Percentiles rank a stretch among this genome's conserved stretches.
These are phyloP conservation scores for Chlorencoelia australis DNA, from an alignment of 2,329 filamentous ascomycete species.

Conservation along the genomic window DNA sequence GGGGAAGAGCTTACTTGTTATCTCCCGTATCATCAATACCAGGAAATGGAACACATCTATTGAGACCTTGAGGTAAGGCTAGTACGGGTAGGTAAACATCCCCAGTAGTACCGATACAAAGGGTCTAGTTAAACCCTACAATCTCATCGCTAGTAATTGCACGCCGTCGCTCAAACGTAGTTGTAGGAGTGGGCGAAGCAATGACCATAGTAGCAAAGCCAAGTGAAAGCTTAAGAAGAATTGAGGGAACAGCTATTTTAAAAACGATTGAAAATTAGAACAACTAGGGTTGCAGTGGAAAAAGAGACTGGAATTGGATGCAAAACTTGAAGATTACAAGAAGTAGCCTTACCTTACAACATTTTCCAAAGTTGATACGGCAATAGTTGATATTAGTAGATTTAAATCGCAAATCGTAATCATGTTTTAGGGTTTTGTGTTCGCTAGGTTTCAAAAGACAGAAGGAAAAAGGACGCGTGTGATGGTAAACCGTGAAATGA, in stretches of 20 bases:
- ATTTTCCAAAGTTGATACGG: no score
- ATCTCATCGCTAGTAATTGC: constrained; percentile 36
- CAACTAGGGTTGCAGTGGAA: no score
- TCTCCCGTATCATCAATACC: constrained; percentile 48
- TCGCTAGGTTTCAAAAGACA: no score
- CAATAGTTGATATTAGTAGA: no score
- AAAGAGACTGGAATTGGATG: no score
- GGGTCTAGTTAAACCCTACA: constrained; percentile 42
- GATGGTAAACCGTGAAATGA: no score
- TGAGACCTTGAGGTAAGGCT: constrained; percentile 44
- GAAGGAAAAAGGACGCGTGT: no score
- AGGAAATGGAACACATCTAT: constrained; percentile 54
- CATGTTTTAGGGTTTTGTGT: no score
- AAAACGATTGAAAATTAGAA: no score
- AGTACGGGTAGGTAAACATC: constrained; percentile 43
- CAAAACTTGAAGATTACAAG: no score
- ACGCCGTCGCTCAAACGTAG: constrained; percentile 26
- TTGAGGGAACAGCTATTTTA: constrained; percentile 16
- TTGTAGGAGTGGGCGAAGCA: constrained; percentile 18
- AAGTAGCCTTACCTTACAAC: no score
- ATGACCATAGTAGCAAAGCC: constrained; percentile 10
- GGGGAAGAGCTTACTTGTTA: constrained; percentile 37
- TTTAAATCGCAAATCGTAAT: no score
- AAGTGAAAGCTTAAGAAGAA: constrained; percentile 10
- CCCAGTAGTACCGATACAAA: constrained; percentile 38